Base-by-base conservation (phyloP, 2,329 filamentous ascomycete genomes). In the Corinectria fuckeliana region DNA sequence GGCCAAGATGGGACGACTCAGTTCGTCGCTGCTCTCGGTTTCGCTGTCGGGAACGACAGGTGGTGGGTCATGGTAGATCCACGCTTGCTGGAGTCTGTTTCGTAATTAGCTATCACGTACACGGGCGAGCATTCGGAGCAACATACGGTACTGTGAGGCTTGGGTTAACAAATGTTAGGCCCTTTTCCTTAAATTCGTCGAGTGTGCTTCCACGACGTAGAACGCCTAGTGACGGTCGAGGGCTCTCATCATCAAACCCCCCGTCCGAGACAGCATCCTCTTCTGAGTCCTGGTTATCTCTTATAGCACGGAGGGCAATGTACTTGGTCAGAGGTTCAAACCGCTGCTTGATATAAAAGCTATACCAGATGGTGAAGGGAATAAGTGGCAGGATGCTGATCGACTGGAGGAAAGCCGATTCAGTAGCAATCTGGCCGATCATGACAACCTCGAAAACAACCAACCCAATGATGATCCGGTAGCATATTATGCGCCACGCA, bases 401-500 rank as follows among this genome's bases (percentile, higher is more conserved):
- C 0, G 92, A 91, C 45, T 90, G 85, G 18, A 88, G 86, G 67
- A 93, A 91, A 0, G 91, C 92, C 49, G 84, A 80, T 55, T 88
- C 85, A 25, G 95, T 78, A 2, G 91, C 91, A 56, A 99, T 84
- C 62, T 94, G 89, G 3, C 94, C 94, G 20, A 92, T 89, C 84
- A 97, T 95, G 45, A 95, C 92, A 20, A 96, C 77, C 75, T 99
- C 93, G 71, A 97, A 97, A 39, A 98, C 86, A 3, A 96, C 78
- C 9, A 97, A 78, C 1, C 95, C 95, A 21, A 97, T 80, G 56
- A 98, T 86, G 59, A 97, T 85, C 32, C 95, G 91, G 72, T 95
- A 92, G 77, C 93, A 97, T 63, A 99, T 97, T 85, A 99, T 96
- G 48, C 91, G 90, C 95, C 95, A 99, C 4, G 93, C 93, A 61